Evolutionary conservation across 202 grass and related monocot genomes (phyloP), one percentile per base, ranked within the genome.

Genomic region (Setaria italica): DNA sequence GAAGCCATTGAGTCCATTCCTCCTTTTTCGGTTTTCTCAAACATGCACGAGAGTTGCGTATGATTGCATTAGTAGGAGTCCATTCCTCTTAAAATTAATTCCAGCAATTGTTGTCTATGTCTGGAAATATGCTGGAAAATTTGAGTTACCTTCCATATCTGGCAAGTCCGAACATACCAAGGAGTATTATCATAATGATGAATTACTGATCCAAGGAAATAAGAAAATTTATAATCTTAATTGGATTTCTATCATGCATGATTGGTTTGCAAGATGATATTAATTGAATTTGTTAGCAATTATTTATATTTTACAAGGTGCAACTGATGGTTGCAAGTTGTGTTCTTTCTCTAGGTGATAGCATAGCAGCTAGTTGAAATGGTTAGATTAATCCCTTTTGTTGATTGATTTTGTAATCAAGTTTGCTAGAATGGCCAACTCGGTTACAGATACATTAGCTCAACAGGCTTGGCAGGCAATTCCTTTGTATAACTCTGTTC

Each of bases 341-440:
- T 62, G 39, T 46, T 72, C 41, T 34, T 72, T 82, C n/a, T 34
- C 7, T 72, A 29, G n/a, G 0, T 35, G 17, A 80, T 33, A 41
- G 9, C 43, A 46, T 46, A 46, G 19, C 7, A 25, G 7, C 19
- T 74, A 41, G 17, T 39, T 29, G 8, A 74, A 53, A 53, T 64
- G 12, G 10, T 64, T 74, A 53, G 20, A 55, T 34, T 19, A 65
- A 75, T 54, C 62, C n/a, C 34, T 82, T 82, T 82, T 70, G 39
- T 45, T 29, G 7, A 20, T 75, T 45, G 39, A 46, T 46, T 70
- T 10, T 25, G n/a, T 70, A 25, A 45, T 70, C 10, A 46, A 70
- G 20, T 46, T 47, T 14, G 20, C 20, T 70, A 70, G n/a, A 69
- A 47, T 12, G 11, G 45, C 42, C 7, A 39, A 67, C 14, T 8